phyloP scores from a whole-genome alignment of 495 filamentous ascomycete species.

The Diplogelasinospora grovesii region DNA sequence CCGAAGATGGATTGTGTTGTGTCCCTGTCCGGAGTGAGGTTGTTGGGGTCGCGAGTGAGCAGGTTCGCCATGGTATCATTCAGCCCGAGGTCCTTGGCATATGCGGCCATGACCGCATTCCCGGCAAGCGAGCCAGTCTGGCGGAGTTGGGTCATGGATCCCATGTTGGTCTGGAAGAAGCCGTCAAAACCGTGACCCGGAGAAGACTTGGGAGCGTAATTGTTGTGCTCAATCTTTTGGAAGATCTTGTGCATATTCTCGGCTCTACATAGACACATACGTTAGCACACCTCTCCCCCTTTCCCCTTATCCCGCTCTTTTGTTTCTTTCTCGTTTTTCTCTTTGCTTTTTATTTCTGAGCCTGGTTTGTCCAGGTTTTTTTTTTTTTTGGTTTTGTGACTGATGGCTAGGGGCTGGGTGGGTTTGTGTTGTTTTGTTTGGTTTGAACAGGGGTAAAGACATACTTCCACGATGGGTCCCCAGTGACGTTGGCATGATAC shows the following conservation, averaged over 20 bases:
- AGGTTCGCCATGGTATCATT: slow-evolving; percentile 21
- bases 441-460: not conserved
- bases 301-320: too few relatives aligned
- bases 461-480: slow-evolving; percentile 28
- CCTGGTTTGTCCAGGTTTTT: too few relatives aligned
- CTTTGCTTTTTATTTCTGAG: too few relatives aligned
- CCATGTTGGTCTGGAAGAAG: slow-evolving; percentile 33
- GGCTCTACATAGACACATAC: slow-evolving; percentile 12
- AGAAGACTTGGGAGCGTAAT: slow-evolving; percentile 21
- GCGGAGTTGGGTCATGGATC: slow-evolving; percentile 18
- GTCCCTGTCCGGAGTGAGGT: slow-evolving; percentile 22
- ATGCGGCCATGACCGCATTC: slow-evolving; percentile 25
- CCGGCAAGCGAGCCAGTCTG: slow-evolving; percentile 17
- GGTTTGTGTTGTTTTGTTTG: too few relatives aligned
- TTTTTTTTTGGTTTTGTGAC: too few relatives aligned
- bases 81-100: slow-evolving; percentile 21
- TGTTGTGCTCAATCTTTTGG: slow-evolving; percentile 29
- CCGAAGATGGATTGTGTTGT: slow-evolving; percentile 29
- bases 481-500: slow-evolving; percentile 27
- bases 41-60: slow-evolving; percentile 30
- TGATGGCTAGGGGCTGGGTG: too few relatives aligned
- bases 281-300: too few relatives aligned
- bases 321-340: too few relatives aligned
- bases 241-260: slow-evolving; percentile 33
- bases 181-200: slow-evolving; percentile 27